A percentile compares a stretch with the other conserved stretches of the same genome.
Conservation (phyloP, 2,329 filamentous ascomycete genomes). For the Uncinocarpus reesii region DNA sequence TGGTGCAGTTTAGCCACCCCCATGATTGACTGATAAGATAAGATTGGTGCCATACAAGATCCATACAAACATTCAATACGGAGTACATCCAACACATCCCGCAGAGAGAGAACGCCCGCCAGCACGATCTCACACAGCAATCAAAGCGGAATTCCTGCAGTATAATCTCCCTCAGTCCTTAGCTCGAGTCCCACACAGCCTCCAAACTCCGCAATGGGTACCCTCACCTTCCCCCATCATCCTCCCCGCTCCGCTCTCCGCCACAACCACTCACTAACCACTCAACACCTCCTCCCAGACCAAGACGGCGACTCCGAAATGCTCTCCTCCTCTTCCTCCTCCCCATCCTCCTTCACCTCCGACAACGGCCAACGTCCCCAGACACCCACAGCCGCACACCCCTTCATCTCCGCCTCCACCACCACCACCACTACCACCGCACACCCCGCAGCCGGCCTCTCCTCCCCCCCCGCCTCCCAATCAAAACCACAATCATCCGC, state of each 20-base stretch:
- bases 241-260: conserved; percentile 1
- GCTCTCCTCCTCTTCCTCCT: conserved; percentile 42
- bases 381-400: neutral
- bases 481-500: neutral
- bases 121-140: too few relatives aligned
- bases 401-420: too few relatives aligned
- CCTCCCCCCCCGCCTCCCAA: neutral
- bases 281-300: conserved; percentile 29
- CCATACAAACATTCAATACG: neutral
- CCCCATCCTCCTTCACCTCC: conserved; percentile 17
- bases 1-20: too few relatives aligned
- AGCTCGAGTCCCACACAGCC: neutral
- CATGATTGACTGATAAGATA: conserved; percentile 5
- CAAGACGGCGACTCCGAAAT: conserved; percentile 48
- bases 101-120: too few relatives aligned
- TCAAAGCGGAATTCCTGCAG: too few relatives aligned
- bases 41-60: too few relatives aligned
- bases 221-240: too few relatives aligned
- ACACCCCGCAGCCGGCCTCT: neutral
- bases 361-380: conserved; percentile 6
- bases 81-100: too few relatives aligned
- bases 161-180: too few relatives aligned
- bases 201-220: neutral
- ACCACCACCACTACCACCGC: neutral
- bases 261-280: conserved; percentile 3